These are phyloP conservation scores for Amylocystis lapponica DNA, from an alignment of 768 basidiomycete genomes.

Conservation along the genomic window DNA sequence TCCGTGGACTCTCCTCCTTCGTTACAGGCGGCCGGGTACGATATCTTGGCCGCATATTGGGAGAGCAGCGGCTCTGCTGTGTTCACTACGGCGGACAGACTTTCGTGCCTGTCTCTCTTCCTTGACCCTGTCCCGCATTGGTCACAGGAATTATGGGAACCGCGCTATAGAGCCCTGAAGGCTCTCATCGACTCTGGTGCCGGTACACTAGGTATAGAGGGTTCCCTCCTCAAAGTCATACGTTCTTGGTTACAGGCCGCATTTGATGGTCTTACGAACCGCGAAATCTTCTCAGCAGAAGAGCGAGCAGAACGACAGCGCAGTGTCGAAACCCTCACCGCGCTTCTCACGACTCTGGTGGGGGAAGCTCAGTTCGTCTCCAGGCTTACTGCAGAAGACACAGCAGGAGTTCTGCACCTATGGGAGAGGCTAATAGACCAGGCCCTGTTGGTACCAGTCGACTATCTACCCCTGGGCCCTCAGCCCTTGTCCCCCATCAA, in stretches of 20 bases:
- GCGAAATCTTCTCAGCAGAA: slow-evolving; percentile 27
- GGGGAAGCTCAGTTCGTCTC: slow-evolving; percentile 49
- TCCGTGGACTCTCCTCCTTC: slow-evolving; percentile 43
- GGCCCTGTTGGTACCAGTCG: slow-evolving; percentile 31
- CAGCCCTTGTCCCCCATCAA: slow-evolving; percentile 25
- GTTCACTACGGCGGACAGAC: slow-evolving; percentile 50
- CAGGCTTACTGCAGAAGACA: slow-evolving; percentile 53
- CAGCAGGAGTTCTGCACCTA: slow-evolving; percentile 52
- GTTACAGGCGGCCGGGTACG: slow-evolving; percentile 64
- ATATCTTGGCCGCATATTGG: slow-evolving; percentile 66
- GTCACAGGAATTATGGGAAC: slow-evolving; percentile 67
- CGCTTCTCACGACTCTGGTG: slow-evolving; percentile 48
- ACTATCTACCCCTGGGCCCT: slow-evolving; percentile 10
- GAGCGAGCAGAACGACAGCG: slow-evolving; percentile 54
- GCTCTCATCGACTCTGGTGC: slow-evolving; percentile 57
- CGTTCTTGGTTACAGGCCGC: slow-evolving; percentile 63
- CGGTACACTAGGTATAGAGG: slow-evolving; percentile 63
- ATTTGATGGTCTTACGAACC: slow-evolving; percentile 42
- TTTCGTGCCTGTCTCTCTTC: slow-evolving; percentile 63
- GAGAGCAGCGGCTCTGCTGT: slow-evolving; percentile 47
- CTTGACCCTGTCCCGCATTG: slow-evolving; percentile 41
- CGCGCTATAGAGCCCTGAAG: slow-evolving; percentile 59
- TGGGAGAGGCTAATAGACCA: slow-evolving; percentile 55
- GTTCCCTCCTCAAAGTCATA: slow-evolving; percentile 46
- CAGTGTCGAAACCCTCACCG: slow-evolving; percentile 53